A percentile compares a stretch with the other conserved stretches of the same genome.
Conservation (phyloP, 805 yeast genomes). For the Kregervanrija fluxuum region DNA sequence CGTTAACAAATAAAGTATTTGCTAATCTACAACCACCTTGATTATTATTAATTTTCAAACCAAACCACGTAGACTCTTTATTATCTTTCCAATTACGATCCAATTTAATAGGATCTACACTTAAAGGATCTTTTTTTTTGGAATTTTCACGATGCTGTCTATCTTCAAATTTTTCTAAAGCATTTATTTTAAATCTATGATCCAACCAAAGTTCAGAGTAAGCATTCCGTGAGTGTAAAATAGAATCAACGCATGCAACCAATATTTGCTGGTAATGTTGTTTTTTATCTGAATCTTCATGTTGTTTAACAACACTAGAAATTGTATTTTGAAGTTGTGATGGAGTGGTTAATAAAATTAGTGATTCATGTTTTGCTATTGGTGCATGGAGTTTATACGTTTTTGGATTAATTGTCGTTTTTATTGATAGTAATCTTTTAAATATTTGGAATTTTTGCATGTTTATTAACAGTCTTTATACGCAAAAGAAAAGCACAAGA, state of each 20-base stretch:
- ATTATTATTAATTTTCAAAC: conserved; percentile 2
- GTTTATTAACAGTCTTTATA: not conserved
- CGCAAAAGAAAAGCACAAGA: not conserved
- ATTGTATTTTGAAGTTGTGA: conserved; percentile 16
- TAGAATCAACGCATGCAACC: conserved; percentile 23
- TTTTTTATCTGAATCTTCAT: conserved; percentile 1
- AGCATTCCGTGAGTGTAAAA: conserved; percentile 19
- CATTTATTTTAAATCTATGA: conserved; percentile 8
- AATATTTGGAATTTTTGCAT: conserved; percentile 4
- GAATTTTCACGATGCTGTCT: not conserved
- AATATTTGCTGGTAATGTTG: conserved; percentile 10
- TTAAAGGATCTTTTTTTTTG: conserved; percentile 7
- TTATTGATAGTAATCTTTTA: conserved; percentile 5
- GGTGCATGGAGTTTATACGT: conserved; percentile 1
- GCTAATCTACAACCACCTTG: conserved; percentile 12
- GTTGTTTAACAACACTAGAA: conserved; percentile 8
- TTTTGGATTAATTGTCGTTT: conserved; percentile 19
- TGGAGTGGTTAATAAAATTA: conserved; percentile 25
- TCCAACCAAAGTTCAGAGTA: conserved; percentile 24
- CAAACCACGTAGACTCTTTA: conserved; percentile 3
- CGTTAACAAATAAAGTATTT: conserved; percentile 22
- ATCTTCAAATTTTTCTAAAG: conserved; percentile 9
- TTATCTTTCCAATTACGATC: conserved; percentile 16
- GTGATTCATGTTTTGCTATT: conserved; percentile 11
- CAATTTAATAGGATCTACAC: conserved; percentile 13